A percentile compares a stretch with the other conserved stretches of the same genome.
Conservation (phyloP, 805 yeast genomes). For the Spathaspora passalidarum region DNA sequence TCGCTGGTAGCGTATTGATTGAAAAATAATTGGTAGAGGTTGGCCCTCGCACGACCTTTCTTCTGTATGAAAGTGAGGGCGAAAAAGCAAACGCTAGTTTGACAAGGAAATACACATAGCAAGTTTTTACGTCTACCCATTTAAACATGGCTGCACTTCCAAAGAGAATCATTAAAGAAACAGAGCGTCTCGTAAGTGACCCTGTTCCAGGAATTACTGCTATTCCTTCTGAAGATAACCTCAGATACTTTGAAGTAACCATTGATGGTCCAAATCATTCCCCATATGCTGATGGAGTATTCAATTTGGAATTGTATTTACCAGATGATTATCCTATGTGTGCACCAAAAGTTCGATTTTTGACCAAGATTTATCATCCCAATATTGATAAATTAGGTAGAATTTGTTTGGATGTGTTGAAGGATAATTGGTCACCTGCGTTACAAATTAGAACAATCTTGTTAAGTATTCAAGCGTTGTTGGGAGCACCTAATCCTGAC, state of each 20-base stretch:
- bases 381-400: conserved; percentile 94
- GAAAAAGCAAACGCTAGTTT: neutral
- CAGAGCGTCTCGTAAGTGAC: conserved; percentile 86
- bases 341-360: conserved; percentile 92
- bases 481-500: conserved; percentile 97
- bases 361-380: conserved; percentile 94
- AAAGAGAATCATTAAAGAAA: conserved; percentile 93
- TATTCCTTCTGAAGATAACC: conserved; percentile 87
- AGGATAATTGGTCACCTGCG: conserved; percentile 97
- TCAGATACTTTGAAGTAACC: conserved; percentile 88
- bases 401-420: conserved; percentile 91
- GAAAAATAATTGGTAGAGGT: too few relatives aligned
- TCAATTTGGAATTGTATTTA: conserved; percentile 78
- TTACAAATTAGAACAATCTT: conserved; percentile 90
- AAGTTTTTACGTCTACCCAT: neutral
- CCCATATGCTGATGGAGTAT: conserved; percentile 82
- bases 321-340: conserved; percentile 98
- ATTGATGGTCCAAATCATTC: conserved; percentile 89
- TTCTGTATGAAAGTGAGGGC: neutral
- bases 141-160: conserved; percentile 61
- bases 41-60: neutral
- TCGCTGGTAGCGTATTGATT: too few relatives aligned
- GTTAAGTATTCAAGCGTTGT: conserved; percentile 85
- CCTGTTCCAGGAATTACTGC: conserved; percentile 97
- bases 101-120: neutral